phyloP scores from a whole-genome alignment of 768 basidiomycete genomes.

The Rhodotorula babjevae region DNA sequence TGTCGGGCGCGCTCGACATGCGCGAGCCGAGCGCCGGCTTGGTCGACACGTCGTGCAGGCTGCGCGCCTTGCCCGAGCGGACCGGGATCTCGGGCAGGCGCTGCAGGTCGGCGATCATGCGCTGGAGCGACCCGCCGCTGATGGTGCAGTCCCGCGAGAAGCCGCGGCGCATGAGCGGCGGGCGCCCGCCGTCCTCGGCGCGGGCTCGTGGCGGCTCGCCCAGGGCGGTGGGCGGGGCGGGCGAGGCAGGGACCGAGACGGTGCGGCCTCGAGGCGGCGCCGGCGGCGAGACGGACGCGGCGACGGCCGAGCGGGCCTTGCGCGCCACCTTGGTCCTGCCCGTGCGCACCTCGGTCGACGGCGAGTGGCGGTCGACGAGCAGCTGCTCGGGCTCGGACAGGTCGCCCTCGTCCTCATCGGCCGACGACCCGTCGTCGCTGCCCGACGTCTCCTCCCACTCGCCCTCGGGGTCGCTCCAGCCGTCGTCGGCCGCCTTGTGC shows the following conservation, averaged over 20 bases:
- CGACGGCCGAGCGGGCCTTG: background rate
- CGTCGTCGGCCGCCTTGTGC: slow-evolving; percentile 1
- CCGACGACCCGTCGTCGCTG: slow-evolving; percentile 8
- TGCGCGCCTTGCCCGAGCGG: slow-evolving; percentile 15
- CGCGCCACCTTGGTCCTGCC: background rate
- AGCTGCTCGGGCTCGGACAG: background rate
- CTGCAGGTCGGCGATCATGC: slow-evolving; percentile 33
- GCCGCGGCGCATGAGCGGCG: background rate
- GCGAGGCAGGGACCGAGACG: slow-evolving; percentile 15
- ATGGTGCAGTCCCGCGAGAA: slow-evolving; percentile 31
- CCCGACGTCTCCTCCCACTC: slow-evolving; percentile 31
- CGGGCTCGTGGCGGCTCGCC: background rate
- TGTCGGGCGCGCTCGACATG: slow-evolving; percentile 18
- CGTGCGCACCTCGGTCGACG: background rate
- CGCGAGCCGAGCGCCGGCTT: slow-evolving; percentile 21
- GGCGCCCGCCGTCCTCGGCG: background rate
- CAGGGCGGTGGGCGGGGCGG: background rate
- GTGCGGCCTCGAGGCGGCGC: slow-evolving; percentile 9
- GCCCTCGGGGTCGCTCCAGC: slow-evolving; percentile 31
- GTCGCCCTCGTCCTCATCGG: background rate
- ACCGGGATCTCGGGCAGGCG: slow-evolving; percentile 17
- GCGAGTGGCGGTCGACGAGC: too few relatives aligned
- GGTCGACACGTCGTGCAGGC: slow-evolving; percentile 3
- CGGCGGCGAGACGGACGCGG: background rate
- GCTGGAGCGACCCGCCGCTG: slow-evolving; percentile 34